phyloP scores from a whole-genome alignment of 805 yeast genomes.

The Lachancea mirantina region DNA sequence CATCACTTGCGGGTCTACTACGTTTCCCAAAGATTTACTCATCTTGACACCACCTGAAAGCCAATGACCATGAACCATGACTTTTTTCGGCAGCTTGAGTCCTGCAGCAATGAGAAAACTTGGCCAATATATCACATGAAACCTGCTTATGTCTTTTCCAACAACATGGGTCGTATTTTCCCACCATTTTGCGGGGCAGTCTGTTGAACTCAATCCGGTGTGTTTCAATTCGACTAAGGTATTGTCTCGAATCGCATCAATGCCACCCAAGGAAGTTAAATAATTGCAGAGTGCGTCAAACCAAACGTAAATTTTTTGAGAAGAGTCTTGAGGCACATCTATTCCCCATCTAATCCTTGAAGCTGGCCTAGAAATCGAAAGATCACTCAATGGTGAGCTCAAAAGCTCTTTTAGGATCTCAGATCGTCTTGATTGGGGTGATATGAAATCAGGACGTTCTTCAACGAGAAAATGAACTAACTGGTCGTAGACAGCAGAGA shows the following conservation, averaged over 20 bases:
- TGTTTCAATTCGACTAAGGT: slow-evolving; percentile 1
- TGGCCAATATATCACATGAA: slow-evolving; percentile 95
- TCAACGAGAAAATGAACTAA: slow-evolving; percentile 43
- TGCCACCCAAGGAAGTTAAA: slow-evolving; percentile 63
- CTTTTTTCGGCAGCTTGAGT: slow-evolving; percentile 57
- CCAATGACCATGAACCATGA: slow-evolving; percentile 95
- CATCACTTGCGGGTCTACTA: slow-evolving; percentile 79
- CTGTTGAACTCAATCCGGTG: neutral
- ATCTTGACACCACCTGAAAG: slow-evolving; percentile 80
- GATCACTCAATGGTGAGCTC: slow-evolving; percentile 44
- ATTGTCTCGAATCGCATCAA: slow-evolving; percentile 24
- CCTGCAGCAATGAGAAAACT: slow-evolving; percentile 80
- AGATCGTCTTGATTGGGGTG: slow-evolving; percentile 51
- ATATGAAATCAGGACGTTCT: slow-evolving; percentile 50
- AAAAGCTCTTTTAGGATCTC: slow-evolving; percentile 55
- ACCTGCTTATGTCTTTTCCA: slow-evolving; percentile 86
- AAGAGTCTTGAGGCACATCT: slow-evolving; percentile 69
- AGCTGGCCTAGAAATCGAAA: slow-evolving; percentile 83
- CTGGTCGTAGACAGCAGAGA: slow-evolving; percentile 51
- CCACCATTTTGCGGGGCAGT: slow-evolving; percentile 19
- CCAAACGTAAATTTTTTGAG: slow-evolving; percentile 91
- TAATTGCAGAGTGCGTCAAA: slow-evolving; percentile 90
- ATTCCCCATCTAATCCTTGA: slow-evolving; percentile 84
- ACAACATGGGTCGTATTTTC: slow-evolving; percentile 61
- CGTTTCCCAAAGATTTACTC: slow-evolving; percentile 91